Base-by-base conservation (phyloP, 768 basidiomycete genomes). In the Heimioporus sp. region DNA sequence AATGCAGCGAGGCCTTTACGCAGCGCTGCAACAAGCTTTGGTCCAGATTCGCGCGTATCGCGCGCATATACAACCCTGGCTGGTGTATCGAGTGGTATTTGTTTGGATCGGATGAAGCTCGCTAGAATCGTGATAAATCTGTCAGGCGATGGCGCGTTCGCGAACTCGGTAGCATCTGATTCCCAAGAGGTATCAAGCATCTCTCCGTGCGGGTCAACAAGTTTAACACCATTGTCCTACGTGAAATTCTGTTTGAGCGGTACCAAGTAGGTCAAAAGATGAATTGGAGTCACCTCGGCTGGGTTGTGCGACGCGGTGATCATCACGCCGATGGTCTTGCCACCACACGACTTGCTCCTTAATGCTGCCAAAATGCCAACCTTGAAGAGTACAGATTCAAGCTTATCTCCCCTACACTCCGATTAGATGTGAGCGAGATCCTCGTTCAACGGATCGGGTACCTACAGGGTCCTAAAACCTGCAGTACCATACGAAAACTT, bases 231-330 rank as follows among this genome's bases (percentile, higher is more conserved):
- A 67, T 99, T 99, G 69, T 99, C 97, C 93, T 97, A 64, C 9
- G 51, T 20, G 55, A 53, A 43, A 48, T 17, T 31, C 52, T 32
- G 39, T 49, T 52, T 43, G 36, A 34, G 48, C 32, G 40, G 40
- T 10, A 40, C 44, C 17, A 16, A 40, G 37, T 28, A 28, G 24
- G 24, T 28, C 24, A 28, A 51, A 12, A 48, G 38, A 48, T 4
- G 28, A 3, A 46, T 31, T 40, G 46, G n/a, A 64, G 80, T 58
- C 63, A 94, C 95, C 65, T 83, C 80, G 66, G 95, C 95, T n/a
- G 97, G 96, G 68, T 99, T 99, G 72, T 99, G 97, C n/a, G 93
- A 96, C 3, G 97, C 97, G 35, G 97, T 99, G 66, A 99, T 87
- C 97, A 99, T 98, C 19, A 98, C 91, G 15, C 97, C 97, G 61